Percentiles rank a stretch among this genome's conserved stretches.
Evolutionary conservation across 257 asterid species (phyloP).

Genomic region (Solanum infundibuliforme): DNA sequence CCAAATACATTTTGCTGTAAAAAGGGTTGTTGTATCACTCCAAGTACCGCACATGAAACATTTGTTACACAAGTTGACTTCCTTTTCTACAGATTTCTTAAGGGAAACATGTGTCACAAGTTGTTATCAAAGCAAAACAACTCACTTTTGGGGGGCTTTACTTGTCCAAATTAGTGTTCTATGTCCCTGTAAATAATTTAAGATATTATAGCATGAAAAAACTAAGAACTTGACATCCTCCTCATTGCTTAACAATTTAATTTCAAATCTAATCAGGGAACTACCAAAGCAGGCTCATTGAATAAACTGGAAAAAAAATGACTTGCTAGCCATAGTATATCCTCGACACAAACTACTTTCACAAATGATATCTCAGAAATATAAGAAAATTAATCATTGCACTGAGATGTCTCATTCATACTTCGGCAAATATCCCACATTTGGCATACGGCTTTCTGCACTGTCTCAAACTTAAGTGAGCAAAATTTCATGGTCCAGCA

Average conservation of each 20-base stretch:
- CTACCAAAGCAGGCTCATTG: neutral
- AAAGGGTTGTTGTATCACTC: neutral
- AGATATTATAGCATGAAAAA: neutral
- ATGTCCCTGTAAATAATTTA: neutral
- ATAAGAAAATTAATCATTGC: neutral
- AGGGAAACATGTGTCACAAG: neutral
- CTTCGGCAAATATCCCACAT: neutral
- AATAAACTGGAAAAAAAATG: neutral
- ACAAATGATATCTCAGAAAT: neutral
- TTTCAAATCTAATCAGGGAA: neutral
- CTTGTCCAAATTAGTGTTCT: neutral
- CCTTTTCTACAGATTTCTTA: neutral
- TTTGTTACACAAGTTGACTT: neutral
- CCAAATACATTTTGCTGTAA: neutral
- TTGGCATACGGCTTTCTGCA: neutral
- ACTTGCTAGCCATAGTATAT: neutral
- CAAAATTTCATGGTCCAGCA: neutral
- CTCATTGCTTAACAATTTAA: neutral
- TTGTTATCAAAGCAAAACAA: neutral
- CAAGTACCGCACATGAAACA: neutral
- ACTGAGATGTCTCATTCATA: neutral
- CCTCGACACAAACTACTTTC: neutral
- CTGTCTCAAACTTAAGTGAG: neutral
- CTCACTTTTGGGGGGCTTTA: neutral
- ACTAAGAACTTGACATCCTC: neutral